These are phyloP conservation scores for Acephala macrosclerotiorum DNA, from an alignment of 2,329 filamentous ascomycete species.

Conservation along the genomic window DNA sequence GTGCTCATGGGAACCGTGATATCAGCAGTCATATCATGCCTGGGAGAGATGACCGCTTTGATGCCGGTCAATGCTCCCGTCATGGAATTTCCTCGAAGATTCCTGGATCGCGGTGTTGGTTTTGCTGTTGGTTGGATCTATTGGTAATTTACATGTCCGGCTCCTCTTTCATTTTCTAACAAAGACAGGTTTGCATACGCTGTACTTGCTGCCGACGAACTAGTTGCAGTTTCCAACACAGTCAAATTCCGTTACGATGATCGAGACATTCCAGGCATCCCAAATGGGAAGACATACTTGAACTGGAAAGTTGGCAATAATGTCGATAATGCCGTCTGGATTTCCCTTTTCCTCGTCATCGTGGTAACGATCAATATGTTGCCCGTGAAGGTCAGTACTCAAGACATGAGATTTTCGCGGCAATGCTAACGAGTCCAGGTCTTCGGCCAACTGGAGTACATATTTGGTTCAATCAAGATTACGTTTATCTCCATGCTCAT, in stretches of 20 bases:
- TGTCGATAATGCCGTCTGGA: constrained; percentile 49
- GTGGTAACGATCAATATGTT: constrained; percentile 47
- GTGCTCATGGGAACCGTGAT: constrained; percentile 52
- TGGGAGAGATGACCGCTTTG: constrained; percentile 50
- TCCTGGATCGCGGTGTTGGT: constrained; percentile 47
- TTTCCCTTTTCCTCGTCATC: constrained; percentile 47
- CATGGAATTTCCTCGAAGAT: constrained; percentile 49
- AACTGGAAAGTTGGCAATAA: constrained; percentile 45
- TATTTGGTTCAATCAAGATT: constrained; percentile 49
- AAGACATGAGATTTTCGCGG: not conserved
- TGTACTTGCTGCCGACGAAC: constrained; percentile 47
- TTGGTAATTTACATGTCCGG: constrained; percentile 39
- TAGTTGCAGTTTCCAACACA: constrained; percentile 47
- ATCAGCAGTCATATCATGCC: constrained; percentile 51
- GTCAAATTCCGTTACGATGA: constrained; percentile 49
- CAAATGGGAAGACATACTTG: constrained; percentile 41
- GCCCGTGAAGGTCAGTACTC: constrained; percentile 45
- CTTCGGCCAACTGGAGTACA: constrained; percentile 49
- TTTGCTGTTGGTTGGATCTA: constrained; percentile 51
- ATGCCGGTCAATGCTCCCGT: constrained; percentile 51
- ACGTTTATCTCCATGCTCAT: constrained; percentile 47
- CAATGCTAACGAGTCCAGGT: constrained; percentile 25
- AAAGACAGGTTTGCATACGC: constrained; percentile 48
- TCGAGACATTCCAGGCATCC: constrained; percentile 3
- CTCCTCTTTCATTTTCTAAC: constrained; percentile 12